Evolutionary conservation across 768 basidiomycete species (phyloP).

Genomic region (Mycena sanguinolenta): DNA sequence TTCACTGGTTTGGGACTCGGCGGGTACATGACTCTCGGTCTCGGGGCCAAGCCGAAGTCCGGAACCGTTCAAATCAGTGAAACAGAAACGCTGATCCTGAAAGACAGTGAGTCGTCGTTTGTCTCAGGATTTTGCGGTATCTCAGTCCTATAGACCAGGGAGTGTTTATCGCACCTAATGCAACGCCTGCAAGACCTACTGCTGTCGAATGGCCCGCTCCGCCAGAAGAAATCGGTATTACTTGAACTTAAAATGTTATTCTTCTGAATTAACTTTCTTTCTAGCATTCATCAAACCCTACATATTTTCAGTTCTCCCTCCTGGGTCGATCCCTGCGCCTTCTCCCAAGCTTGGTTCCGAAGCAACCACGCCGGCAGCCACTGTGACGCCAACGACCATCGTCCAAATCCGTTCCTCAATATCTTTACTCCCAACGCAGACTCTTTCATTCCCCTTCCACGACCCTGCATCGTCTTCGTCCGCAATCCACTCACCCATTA

Average conservation of each 20-base stretch:
- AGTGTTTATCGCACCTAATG: slow-evolving; percentile 72
- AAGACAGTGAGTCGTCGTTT: slow-evolving; percentile 73
- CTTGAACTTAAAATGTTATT: neutral
- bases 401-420: slow-evolving; percentile 81
- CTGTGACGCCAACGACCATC: slow-evolving; percentile 66
- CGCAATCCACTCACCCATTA: slow-evolving; percentile 41
- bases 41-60: slow-evolving; percentile 82
- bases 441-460: slow-evolving; percentile 73
- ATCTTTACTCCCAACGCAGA: slow-evolving; percentile 72
- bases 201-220: slow-evolving; percentile 82
- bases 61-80: slow-evolving; percentile 67
- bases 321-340: slow-evolving; percentile 65
- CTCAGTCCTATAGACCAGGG: slow-evolving; percentile 67
- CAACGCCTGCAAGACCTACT: slow-evolving; percentile 60
- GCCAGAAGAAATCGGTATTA: slow-evolving; percentile 83
- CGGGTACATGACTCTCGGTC: slow-evolving; percentile 88
- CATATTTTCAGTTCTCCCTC: slow-evolving; percentile 79
- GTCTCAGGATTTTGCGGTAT: neutral
- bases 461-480: slow-evolving; percentile 43
- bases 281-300: slow-evolving; percentile 84
- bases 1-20: slow-evolving; percentile 83
- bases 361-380: slow-evolving; percentile 49
- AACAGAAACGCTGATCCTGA: slow-evolving; percentile 77
- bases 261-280: slow-evolving; percentile 3
- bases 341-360: slow-evolving; percentile 37